Evolutionary conservation across 768 basidiomycete genomes (phyloP).

Genomic region (Mycena capillaripes): DNA sequence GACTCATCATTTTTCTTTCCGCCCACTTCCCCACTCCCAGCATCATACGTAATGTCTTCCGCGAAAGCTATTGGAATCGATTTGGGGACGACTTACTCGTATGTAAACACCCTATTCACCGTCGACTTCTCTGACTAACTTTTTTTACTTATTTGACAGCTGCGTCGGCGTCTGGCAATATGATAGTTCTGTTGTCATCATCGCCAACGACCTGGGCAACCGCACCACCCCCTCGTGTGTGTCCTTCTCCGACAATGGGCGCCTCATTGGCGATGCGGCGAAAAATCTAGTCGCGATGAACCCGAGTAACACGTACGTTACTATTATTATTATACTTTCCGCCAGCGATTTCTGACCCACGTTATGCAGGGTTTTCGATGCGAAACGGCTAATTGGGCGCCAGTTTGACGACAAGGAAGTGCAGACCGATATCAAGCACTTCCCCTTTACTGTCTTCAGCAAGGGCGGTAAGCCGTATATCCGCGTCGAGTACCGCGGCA

Average conservation of each 20-base stretch:
- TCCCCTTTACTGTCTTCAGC: conserved; percentile 92
- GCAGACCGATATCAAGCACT: no score
- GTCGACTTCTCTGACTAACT: conserved; percentile 10
- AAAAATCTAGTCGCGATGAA: conserved; percentile 99
- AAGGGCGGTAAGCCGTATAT: conserved; percentile 92
- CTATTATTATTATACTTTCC: conserved; percentile 29
- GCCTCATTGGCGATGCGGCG: no score
- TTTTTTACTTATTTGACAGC: conserved; percentile 16
- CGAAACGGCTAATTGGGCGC: conserved; percentile 34
- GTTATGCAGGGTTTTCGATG: conserved; percentile 28
- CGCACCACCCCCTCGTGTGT: conserved; percentile 96
- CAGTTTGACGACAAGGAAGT: conserved; percentile 90
- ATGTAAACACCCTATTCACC: conserved; percentile 46
- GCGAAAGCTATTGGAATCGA: conserved; percentile 62
- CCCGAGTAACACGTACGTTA: conserved; percentile 62
- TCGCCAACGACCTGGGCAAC: conserved; percentile 95
- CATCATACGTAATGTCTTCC: no score
- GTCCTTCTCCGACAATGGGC: conserved; percentile 94
- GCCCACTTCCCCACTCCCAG: no score
- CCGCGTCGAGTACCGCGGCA: conserved; percentile 91
- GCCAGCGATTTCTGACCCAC: conserved; percentile 22
- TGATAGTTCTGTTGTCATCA: conserved; percentile 99
- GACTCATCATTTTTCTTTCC: no score
- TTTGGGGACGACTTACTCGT: conserved; percentile 95
- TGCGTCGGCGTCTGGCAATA: conserved; percentile 99